Conservation (phyloP, 257 asterid species). For the Solanum sitiens region DNA sequence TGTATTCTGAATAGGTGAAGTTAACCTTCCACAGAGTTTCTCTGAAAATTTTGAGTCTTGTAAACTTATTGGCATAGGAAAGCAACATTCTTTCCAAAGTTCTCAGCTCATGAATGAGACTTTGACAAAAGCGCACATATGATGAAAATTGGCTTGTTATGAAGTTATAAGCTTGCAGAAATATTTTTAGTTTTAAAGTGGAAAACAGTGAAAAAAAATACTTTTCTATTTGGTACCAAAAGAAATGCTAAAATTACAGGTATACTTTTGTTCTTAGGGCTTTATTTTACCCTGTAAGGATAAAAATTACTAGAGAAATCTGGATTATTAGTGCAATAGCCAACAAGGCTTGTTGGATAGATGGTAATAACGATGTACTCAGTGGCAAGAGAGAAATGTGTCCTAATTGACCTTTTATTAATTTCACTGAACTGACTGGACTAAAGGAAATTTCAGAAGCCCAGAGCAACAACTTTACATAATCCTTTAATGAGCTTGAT, state of each 20-base stretch:
- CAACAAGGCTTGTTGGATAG: too few species aligned
- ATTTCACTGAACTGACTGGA: conserved; percentile 9
- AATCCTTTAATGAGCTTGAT: neutral
- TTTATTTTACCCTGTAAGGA: neutral
- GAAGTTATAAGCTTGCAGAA: neutral
- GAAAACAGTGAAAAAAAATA: neutral
- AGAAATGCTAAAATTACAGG: neutral
- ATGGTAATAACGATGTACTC: neutral
- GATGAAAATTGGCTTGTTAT: neutral
- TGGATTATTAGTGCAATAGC: neutral
- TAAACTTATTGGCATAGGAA: neutral
- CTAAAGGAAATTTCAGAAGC: conserved; percentile 5
- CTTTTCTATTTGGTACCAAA: neutral
- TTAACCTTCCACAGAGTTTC: neutral
- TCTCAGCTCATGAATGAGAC: neutral
- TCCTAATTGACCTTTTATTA: conserved; percentile 4
- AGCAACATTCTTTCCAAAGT: neutral
- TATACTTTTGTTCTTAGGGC: neutral
- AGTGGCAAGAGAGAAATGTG: neutral
- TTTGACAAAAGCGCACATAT: neutral
- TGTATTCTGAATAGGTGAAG: neutral
- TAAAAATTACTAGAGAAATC: neutral
- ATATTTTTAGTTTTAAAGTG: neutral
- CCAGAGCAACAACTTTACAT: conserved; percentile 22
- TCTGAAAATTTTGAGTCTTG: neutral